phyloP scores from a whole-genome alignment of 1,284 basidiomycete genomes.

The Schizophyllum amplum region DNA sequence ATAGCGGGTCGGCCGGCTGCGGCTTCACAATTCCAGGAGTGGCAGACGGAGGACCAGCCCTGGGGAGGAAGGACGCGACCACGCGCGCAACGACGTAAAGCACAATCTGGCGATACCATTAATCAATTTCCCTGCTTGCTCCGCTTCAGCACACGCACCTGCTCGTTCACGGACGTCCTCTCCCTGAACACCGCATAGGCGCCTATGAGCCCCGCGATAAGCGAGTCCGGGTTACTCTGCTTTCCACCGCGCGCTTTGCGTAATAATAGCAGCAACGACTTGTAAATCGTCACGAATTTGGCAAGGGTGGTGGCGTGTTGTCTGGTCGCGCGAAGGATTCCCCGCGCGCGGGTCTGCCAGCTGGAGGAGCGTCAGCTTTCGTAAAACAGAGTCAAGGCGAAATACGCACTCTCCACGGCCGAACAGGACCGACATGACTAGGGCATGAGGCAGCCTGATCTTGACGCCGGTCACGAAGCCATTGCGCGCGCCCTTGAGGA shows the following conservation, averaged over 20 bases:
- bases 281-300: conserved; percentile 92
- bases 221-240: conserved; percentile 75
- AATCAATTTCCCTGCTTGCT: background rate
- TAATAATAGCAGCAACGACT: conserved; percentile 77
- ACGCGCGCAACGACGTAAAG: conserved; percentile 91
- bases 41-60: conserved; percentile 41
- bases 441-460: conserved; percentile 95
- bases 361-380: conserved; percentile 27
- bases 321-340: conserved; percentile 83
- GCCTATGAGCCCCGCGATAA: conserved; percentile 87
- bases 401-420: conserved; percentile 74
- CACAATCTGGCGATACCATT: conserved; percentile 67
- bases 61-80: conserved; percentile 80
- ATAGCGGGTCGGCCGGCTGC: conserved; percentile 70
- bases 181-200: conserved; percentile 94
- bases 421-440: conserved; percentile 97
- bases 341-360: conserved; percentile 56
- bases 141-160: conserved; percentile 46
- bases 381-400: conserved; percentile 1
- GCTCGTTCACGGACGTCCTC: conserved; percentile 95
- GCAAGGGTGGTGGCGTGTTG: conserved; percentile 86
- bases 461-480: conserved; percentile 91
- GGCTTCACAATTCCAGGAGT: conserved; percentile 35
- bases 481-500: conserved; percentile 93
- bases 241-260: conserved; percentile 77